Evolutionary conservation across 2,329 filamentous ascomycete species (phyloP).

Genomic region (Esteya vermicola): DNA sequence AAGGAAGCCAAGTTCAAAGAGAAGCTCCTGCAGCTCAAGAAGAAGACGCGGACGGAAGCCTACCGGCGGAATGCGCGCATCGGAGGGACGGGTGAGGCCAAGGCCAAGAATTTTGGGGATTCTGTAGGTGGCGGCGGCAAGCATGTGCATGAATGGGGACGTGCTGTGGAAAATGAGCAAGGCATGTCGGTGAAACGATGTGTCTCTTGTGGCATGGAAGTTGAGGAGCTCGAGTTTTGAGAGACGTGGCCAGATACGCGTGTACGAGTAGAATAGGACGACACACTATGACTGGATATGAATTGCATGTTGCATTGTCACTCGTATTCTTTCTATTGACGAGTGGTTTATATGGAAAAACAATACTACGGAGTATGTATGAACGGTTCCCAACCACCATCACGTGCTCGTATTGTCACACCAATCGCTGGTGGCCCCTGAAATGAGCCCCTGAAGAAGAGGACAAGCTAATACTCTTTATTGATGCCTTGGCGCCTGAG

Average conservation of each 20-base stretch:
- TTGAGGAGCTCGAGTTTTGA: constrained; percentile 58
- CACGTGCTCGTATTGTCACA: constrained; percentile 8
- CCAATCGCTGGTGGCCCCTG: constrained; percentile 6
- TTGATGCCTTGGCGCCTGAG: constrained; percentile 25
- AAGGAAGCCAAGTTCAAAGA: constrained; percentile 88
- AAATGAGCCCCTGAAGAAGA: constrained; percentile 6
- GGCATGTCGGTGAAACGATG: constrained; percentile 75
- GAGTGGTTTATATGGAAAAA: no score
- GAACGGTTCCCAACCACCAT: no score
- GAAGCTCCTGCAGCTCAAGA: constrained; percentile 82
- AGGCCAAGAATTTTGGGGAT: constrained; percentile 58
- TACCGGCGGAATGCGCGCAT: constrained; percentile 56
- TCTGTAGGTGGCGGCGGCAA: constrained; percentile 50
- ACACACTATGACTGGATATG: background rate
- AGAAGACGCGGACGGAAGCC: constrained; percentile 81
- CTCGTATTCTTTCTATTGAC: no score
- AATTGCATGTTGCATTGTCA: no score
- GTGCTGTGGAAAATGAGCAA: constrained; percentile 51
- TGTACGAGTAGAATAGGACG: background rate
- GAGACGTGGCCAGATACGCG: background rate
- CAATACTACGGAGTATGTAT: no score
- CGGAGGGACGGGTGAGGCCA: constrained; percentile 18
- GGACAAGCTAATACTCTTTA: background rate
- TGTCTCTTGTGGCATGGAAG: constrained; percentile 61
- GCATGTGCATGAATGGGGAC: constrained; percentile 83